Conservation (phyloP, 192 early-diverging fungal species). For the Gonapodya sp. region DNA sequence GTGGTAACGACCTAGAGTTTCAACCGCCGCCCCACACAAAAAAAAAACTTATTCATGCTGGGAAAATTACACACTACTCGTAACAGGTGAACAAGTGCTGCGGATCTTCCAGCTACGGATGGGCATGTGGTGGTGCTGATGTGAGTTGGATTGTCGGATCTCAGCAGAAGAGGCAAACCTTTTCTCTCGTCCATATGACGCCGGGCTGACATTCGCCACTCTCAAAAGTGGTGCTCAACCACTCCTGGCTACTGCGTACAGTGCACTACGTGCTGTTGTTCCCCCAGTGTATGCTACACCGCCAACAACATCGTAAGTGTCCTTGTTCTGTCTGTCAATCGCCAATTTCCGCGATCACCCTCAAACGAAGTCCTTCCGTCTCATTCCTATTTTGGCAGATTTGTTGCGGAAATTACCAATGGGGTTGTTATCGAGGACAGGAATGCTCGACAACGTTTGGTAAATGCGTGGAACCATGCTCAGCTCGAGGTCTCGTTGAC, state of each 20-base stretch:
- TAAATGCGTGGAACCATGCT: neutral
- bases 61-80: neutral
- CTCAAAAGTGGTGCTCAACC: neutral
- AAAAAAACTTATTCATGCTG: neutral
- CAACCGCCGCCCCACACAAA: neutral
- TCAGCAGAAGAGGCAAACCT: too few relatives aligned
- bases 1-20: neutral
- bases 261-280: neutral
- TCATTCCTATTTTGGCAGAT: too few relatives aligned
- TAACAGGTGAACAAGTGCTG: too few relatives aligned
- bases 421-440: neutral
- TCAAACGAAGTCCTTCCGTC: too few relatives aligned
- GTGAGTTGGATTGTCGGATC: too few relatives aligned
- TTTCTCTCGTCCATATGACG: neutral
- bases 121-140: too few relatives aligned
- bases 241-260: neutral
- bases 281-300: neutral
- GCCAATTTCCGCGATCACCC: neutral
- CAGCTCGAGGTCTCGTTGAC: neutral
- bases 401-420: neutral
- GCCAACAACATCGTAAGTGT: neutral
- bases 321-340: neutral
- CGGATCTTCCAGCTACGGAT: too few relatives aligned
- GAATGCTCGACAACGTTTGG: neutral
- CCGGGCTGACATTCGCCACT: neutral